Evolutionary conservation across 164 flowering plant species (phyloP), one percentile per base, ranked within the genome.

Genomic region (Santalum album): DNA sequence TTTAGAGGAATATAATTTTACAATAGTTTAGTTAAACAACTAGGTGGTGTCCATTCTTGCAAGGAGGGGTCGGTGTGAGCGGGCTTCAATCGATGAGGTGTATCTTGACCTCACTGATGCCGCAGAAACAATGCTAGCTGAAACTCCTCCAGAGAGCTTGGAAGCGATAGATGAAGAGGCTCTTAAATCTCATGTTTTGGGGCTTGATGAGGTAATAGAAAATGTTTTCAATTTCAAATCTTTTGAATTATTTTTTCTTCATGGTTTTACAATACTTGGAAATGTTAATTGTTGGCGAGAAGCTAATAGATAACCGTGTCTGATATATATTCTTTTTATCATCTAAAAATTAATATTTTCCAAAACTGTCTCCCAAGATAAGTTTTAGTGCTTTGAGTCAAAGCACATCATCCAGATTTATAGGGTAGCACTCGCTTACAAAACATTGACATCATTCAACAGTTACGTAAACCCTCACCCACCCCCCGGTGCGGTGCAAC

Each of bases 21-120:
- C 22, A 10, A 25, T 19, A 14, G 14, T 65, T 32, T 23, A 7
- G 47, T 27, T 25, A 12, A 54, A 53, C 25, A 42, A 62, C 48
- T 71, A 91, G 98, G 98, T 92, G 38, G 86, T 92, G 48, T 72
- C 90, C n/a, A 76, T 92, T 60, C 91, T 89, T 60, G 56, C 96
- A 15, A 72, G 74, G 65, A 86, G 67, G 64, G 98, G 99, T 19
- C 79, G 86, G 6, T 92, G 98, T 69, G 99, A 92, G 65, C 78
- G 96, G 66, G 98, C 98, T 54, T 92, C 96, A 47, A 89, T 89
- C 61, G 99, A 89, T 78, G 96, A 92, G 71, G 98, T 92, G 10
- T 86, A 92, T 69, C 86, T 88, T 51, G 99, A 92, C 62, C 85
- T 92, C 32, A 89, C 94, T 59, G 94, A 88, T 65, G 94, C 94